phyloP scores from a whole-genome alignment of 2,329 filamentous ascomycete species.

The Alternaria burnsii region DNA sequence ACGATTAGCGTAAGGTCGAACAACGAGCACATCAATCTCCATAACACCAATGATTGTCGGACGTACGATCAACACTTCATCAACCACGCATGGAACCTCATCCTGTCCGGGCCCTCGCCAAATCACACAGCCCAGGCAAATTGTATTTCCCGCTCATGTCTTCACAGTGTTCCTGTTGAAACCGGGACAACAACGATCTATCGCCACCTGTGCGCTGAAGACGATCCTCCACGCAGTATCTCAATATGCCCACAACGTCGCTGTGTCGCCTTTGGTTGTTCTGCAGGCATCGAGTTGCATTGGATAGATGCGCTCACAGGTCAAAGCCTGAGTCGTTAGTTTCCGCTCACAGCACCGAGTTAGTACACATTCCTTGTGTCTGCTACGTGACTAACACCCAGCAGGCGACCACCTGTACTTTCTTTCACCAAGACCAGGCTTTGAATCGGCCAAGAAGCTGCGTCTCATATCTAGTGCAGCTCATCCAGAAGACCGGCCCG shows the following conservation, averaged over 20 bases:
- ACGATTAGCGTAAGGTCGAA: constrained; percentile 40
- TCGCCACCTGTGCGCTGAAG: constrained; percentile 65
- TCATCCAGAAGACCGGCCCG: constrained; percentile 50
- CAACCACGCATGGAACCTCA: constrained; percentile 43
- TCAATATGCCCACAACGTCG: constrained; percentile 71
- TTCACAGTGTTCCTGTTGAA: constrained; percentile 38
- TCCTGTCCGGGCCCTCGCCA: constrained; percentile 23
- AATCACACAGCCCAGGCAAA: background rate
- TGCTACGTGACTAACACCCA: background rate
- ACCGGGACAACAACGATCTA: constrained; percentile 53
- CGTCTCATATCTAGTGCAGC: constrained; percentile 70
- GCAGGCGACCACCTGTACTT: constrained; percentile 65
- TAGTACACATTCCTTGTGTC: background rate
- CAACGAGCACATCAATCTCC: constrained; percentile 31
- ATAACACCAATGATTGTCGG: constrained; percentile 29
- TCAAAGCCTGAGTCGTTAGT: constrained; percentile 64
- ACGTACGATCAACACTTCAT: constrained; percentile 37
- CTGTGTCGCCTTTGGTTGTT: constrained; percentile 72
- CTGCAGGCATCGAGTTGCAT: constrained; percentile 69
- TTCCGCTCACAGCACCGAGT: constrained; percentile 63
- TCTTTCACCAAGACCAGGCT: constrained; percentile 61
- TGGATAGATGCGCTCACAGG: constrained; percentile 62
- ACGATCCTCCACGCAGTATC: constrained; percentile 71
- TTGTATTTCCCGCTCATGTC: background rate
- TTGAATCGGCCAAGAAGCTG: constrained; percentile 65